These are phyloP conservation scores for Heliamphora pulchella DNA, from an alignment of 179 eudicot genomes.

Conservation along the genomic window DNA sequence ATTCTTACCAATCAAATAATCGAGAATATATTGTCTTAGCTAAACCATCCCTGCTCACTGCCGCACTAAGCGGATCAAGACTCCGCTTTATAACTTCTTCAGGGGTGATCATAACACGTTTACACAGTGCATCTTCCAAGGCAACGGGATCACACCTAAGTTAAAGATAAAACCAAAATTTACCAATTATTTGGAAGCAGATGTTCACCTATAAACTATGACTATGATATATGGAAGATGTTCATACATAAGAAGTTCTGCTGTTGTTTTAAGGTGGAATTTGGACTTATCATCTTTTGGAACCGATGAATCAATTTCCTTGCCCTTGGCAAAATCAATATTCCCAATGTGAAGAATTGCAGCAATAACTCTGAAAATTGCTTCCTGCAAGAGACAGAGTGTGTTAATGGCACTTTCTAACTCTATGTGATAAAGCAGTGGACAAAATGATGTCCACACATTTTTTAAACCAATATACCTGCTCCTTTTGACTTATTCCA, in stretches of 20 bases:
- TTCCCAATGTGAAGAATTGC: slow-evolving; percentile 95
- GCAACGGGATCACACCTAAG: slow-evolving; percentile 79
- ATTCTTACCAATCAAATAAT: slow-evolving; percentile 64
- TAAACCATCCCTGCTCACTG: slow-evolving; percentile 84
- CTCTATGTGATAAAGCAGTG: slow-evolving; percentile 2
- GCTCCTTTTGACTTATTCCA: slow-evolving; percentile 81
- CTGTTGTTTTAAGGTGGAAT: slow-evolving; percentile 75
- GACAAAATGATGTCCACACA: background rate
- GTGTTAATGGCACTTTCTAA: slow-evolving; percentile 4
- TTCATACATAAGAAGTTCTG: slow-evolving; percentile 87
- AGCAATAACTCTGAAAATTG: slow-evolving; percentile 96
- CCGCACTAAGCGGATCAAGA: slow-evolving; percentile 86
- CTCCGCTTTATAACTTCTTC: slow-evolving; percentile 87
- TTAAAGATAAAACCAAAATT: slow-evolving; percentile 16
- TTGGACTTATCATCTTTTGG: slow-evolving; percentile 78
- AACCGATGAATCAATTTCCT: slow-evolving; percentile 84
- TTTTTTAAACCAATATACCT: slow-evolving; percentile 35
- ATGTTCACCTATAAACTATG: background rate
- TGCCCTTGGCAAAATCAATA: slow-evolving; percentile 79
- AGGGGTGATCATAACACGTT: slow-evolving; percentile 94
- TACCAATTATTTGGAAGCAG: slow-evolving; percentile 8
- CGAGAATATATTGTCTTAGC: slow-evolving; percentile 45
- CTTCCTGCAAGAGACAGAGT: slow-evolving; percentile 53
- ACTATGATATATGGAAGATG: slow-evolving; percentile 12
- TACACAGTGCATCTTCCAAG: slow-evolving; percentile 82